Percentiles rank a stretch among this genome's conserved stretches.
These are phyloP conservation scores for Solanum dulcamara DNA, from an alignment of 257 asterid genomes.

Conservation along the genomic window DNA sequence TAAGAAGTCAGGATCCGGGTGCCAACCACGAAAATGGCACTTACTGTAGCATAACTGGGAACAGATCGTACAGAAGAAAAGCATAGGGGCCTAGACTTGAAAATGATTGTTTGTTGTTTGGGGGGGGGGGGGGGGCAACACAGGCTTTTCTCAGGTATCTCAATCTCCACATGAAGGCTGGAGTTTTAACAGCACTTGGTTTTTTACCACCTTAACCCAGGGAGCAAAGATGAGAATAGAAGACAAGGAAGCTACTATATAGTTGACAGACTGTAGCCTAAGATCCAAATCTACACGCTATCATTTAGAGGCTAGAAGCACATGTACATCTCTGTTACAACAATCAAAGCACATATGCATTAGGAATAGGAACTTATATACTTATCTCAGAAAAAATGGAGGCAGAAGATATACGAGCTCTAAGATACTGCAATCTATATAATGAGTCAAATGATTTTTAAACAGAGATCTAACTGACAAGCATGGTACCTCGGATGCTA, in stretches of 20 bases:
- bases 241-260: background rate
- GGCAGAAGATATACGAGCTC: background rate
- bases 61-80: background rate
- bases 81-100: background rate
- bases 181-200: background rate
- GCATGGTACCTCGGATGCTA: slow-evolving; percentile 69
- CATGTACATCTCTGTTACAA: background rate
- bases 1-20: background rate
- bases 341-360: background rate
- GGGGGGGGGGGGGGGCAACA: background rate
- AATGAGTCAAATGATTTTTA: background rate
- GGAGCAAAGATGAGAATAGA: background rate
- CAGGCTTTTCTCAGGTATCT: background rate
- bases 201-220: background rate
- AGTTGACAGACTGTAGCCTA: background rate
- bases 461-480: background rate
- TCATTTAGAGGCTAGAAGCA: background rate
- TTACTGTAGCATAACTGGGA: background rate
- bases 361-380: background rate
- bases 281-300: background rate
- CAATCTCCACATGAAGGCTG: background rate
- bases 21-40: background rate
- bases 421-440: background rate
- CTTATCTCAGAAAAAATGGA: background rate
- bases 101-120: background rate